phyloP scores from a whole-genome alignment of 306 rosid species.

The Quercus berberidifolia region DNA sequence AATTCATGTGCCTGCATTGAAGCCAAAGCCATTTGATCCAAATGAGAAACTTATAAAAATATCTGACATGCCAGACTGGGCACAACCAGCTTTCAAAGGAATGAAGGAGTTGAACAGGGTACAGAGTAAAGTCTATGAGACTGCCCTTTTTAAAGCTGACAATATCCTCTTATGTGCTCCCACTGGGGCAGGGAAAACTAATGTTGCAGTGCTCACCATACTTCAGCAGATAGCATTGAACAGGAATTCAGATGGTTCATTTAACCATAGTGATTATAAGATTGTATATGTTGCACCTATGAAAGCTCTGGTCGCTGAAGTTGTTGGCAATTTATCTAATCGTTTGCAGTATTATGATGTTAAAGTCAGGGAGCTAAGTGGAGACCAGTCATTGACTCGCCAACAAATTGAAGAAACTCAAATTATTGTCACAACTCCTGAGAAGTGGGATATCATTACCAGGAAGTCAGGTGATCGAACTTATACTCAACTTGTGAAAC shows the following conservation, averaged over 20 bases:
- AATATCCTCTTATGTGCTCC: conserved; percentile 91
- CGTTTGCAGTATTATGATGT: conserved; percentile 87
- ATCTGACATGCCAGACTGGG: conserved; percentile 88
- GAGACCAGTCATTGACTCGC: conserved; percentile 85
- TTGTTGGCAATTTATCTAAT: conserved; percentile 90
- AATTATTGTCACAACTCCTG: conserved; percentile 96
- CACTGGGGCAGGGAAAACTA: conserved; percentile 99
- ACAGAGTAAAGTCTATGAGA: conserved; percentile 83
- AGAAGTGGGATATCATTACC: conserved; percentile 98
- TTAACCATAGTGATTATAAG: conserved; percentile 75
- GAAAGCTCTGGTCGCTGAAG: conserved; percentile 99
- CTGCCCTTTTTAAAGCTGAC: conserved; percentile 71
- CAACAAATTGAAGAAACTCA: conserved; percentile 96
- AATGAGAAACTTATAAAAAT: conserved; percentile 70
- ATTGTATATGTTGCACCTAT: conserved; percentile 97
- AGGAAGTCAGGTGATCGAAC: conserved; percentile 96
- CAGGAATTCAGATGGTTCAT: conserved; percentile 73
- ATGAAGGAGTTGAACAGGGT: conserved; percentile 93
- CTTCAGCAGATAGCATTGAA: conserved; percentile 83
- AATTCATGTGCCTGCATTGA: conserved; percentile 83
- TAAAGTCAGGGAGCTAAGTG: conserved; percentile 86
- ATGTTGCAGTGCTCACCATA: conserved; percentile 91
- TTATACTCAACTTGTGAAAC: conserved; percentile 88
- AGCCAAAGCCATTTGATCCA: conserved; percentile 62
- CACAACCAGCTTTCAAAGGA: conserved; percentile 87